phyloP scores from a whole-genome alignment of 257 asterid species.

The Ligustrum vulgare region DNA sequence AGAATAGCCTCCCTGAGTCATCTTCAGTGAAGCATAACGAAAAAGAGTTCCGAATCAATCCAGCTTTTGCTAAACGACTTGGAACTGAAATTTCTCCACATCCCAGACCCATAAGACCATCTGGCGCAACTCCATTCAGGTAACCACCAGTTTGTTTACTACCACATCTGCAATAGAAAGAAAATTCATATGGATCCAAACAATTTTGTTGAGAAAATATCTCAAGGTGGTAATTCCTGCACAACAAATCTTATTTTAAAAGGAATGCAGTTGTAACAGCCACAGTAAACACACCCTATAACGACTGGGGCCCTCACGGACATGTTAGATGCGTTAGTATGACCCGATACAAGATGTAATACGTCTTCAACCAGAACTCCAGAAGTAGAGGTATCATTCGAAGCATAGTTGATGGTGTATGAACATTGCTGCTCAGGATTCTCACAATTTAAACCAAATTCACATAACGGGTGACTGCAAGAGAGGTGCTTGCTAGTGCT shows the following conservation, averaged over 20 bases:
- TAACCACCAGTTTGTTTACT: slow-evolving; percentile 86
- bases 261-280: neutral
- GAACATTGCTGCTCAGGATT: slow-evolving; percentile 64
- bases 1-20: slow-evolving; percentile 74
- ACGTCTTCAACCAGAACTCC: slow-evolving; percentile 80
- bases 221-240: neutral
- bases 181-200: slow-evolving; percentile 13
- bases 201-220: neutral
- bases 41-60: slow-evolving; percentile 57
- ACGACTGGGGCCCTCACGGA: slow-evolving; percentile 66
- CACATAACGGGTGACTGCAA: slow-evolving; percentile 75
- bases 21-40: slow-evolving; percentile 77
- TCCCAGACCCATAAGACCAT: slow-evolving; percentile 91
- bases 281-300: slow-evolving; percentile 54
- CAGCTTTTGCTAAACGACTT: slow-evolving; percentile 79
- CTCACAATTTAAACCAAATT: slow-evolving; percentile 52
- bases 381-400: slow-evolving; percentile 73
- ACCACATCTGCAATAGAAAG: slow-evolving; percentile 63
- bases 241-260: neutral
- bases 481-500: slow-evolving; percentile 61
- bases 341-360: slow-evolving; percentile 66
- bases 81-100: slow-evolving; percentile 84
- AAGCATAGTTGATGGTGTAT: slow-evolving; percentile 56
- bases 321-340: slow-evolving; percentile 36
- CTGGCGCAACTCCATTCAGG: slow-evolving; percentile 85